Evolutionary conservation across 1,139 yeast species (phyloP), one percentile per base, ranked within the genome.

Genomic region (Yamadazyma blattariae): DNA sequence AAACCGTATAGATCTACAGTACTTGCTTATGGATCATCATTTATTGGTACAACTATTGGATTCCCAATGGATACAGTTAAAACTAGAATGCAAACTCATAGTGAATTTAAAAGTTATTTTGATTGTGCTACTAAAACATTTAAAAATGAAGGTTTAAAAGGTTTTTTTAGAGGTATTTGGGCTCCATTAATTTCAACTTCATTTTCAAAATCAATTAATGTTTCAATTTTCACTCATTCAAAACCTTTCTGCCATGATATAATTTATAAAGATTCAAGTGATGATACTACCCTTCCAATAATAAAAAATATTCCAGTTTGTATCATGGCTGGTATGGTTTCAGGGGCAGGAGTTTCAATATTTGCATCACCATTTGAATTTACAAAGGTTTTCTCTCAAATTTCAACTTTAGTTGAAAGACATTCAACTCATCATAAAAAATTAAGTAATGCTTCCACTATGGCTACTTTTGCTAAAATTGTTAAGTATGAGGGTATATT

Each of bases 331-430:
- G 96, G 95, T 1, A 60, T 73, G 6, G 45, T 77, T 1, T 79
- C 94, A 0, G 95, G 95, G 2, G 75, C 76, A 2, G 64, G 72
- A 1, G 80, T 83, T 11, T 73, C 89, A 2, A 34, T 77, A 5
- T 75, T 84, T 53, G 86, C 94, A 3, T 82, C 92, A 48, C 96
- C 96, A 0, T 87, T 87, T 54, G 96, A 87, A 55, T 78, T 85
- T 56, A 80, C 92, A 33, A 88, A 88, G 54, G 70, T 87, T 7
- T 86, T 83, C 42, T 83, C 92, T 27, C 96, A 88, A 55, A 74
- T 87, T 48, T 67, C 78, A 47, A 52, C 73, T 40, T 54, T 78
- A 50, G 71, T 74, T 30, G 67, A 68, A 42, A 41, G 44, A 20
- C 33, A 43, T 7, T 22, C 29, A 9, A 18, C 14, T 16, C 25